A percentile compares a stretch with the other conserved stretches of the same genome.
These are phyloP conservation scores for Colletotrichum sp. DNA, from an alignment of 2,329 filamentous ascomycete genomes.

Conservation along the genomic window DNA sequence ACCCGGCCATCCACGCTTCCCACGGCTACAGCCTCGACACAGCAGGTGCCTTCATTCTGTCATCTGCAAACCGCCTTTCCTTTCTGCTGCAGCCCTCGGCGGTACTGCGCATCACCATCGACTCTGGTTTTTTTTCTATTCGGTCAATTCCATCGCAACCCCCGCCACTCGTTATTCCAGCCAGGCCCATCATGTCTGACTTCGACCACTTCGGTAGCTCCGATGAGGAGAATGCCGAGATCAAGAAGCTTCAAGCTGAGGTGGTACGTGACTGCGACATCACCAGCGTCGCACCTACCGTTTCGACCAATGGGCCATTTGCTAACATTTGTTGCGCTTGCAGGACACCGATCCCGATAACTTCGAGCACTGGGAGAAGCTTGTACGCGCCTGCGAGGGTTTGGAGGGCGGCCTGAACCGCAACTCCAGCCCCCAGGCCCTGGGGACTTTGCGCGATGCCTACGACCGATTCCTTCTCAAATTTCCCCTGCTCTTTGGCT, in stretches of 20 bases:
- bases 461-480: conserved; percentile 95
- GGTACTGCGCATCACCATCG: background rate
- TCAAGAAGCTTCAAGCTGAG: conserved; percentile 78
- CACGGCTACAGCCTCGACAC: conserved; percentile 11
- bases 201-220: conserved; percentile 72
- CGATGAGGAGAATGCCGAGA: conserved; percentile 82
- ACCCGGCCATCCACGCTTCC: background rate
- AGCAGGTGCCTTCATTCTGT: background rate
- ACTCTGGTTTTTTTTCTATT: background rate
- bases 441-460: conserved; percentile 82
- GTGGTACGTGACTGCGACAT: conserved; percentile 65
- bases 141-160: background rate
- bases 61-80: conserved; percentile 4
- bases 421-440: conserved; percentile 94
- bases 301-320: background rate
- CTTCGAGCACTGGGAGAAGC: conserved; percentile 94
- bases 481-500: conserved; percentile 94
- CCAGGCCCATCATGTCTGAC: conserved; percentile 64
- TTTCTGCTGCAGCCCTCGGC: background rate
- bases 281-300: background rate
- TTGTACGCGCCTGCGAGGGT: conserved; percentile 80
- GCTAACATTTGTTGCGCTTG: background rate
- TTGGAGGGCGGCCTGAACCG: conserved; percentile 94
- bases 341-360: conserved; percentile 79
- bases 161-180: conserved; percentile 7